Conservation (phyloP, 768 basidiomycete species). For the Calocybe cyanea region DNA sequence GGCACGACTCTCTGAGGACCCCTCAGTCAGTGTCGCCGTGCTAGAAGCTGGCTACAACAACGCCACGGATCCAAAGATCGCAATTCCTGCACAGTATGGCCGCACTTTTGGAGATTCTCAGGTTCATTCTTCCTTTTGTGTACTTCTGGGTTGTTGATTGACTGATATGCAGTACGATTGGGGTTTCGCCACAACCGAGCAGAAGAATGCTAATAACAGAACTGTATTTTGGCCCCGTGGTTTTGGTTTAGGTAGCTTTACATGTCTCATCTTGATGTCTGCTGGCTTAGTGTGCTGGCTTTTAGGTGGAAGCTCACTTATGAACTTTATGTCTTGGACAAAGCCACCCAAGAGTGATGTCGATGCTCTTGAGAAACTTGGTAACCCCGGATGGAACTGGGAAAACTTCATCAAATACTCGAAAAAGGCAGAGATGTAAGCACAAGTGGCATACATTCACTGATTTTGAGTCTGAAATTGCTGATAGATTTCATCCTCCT, state of each 20-base stretch:
- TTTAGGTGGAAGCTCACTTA: slow-evolving; percentile 38
- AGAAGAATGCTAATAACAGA: slow-evolving; percentile 22
- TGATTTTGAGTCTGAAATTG: too few species aligned
- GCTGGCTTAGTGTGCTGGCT: background rate
- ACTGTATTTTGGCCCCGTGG: slow-evolving; percentile 27
- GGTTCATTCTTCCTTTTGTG: slow-evolving; percentile 15
- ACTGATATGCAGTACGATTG: slow-evolving; percentile 30
- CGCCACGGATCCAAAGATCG: slow-evolving; percentile 29
- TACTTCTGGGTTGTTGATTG: too few species aligned
- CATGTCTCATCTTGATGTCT: background rate
- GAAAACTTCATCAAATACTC: slow-evolving; percentile 34
- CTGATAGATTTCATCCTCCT: slow-evolving; percentile 25
- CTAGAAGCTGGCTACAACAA: slow-evolving; percentile 33
- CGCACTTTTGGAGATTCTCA: slow-evolving; percentile 24
- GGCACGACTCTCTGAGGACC: slow-evolving; percentile 37
- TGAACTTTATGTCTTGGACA: slow-evolving; percentile 38
- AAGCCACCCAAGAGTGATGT: slow-evolving; percentile 27
- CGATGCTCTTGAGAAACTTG: slow-evolving; percentile 41
- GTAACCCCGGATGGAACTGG: slow-evolving; percentile 58
- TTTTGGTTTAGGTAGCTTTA: slow-evolving; percentile 26
- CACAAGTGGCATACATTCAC: too few species aligned
- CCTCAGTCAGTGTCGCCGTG: slow-evolving; percentile 32
- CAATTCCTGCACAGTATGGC: slow-evolving; percentile 28
- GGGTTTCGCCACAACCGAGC: slow-evolving; percentile 28
- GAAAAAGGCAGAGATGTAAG: slow-evolving; percentile 34